Evolutionary conservation across 2,329 filamentous ascomycete genomes (phyloP).

Genomic region (Dissoconium aciculare): DNA sequence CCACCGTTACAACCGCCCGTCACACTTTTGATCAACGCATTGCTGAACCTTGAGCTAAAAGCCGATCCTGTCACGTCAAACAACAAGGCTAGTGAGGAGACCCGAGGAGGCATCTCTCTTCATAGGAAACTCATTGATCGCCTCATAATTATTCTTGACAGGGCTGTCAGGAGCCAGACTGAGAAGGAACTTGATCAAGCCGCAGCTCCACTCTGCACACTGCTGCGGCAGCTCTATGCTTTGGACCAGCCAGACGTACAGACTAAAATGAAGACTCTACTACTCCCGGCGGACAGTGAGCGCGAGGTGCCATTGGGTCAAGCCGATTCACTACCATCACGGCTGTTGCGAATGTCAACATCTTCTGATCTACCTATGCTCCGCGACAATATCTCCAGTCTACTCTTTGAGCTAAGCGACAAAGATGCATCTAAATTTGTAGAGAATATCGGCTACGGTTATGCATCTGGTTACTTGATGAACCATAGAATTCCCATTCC

Average conservation of each 20-base stretch:
- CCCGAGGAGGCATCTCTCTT: too few species aligned
- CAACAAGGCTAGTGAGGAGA: constrained; percentile 29
- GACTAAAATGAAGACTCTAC: constrained; percentile 45
- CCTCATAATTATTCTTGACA: constrained; percentile 55
- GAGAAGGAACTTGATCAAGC: constrained; percentile 57
- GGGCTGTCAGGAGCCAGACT: constrained; percentile 47
- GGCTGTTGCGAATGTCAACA: constrained; percentile 62
- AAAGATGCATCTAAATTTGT: constrained; percentile 69
- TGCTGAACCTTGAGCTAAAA: constrained; percentile 60
- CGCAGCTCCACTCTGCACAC: constrained; percentile 41
- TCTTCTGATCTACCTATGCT: constrained; percentile 57
- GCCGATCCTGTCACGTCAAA: constrained; percentile 12
- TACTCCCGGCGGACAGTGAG: constrained; percentile 67
- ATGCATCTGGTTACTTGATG: constrained; percentile 78
- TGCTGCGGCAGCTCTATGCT: constrained; percentile 58
- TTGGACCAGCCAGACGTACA: constrained; percentile 53
- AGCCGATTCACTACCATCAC: constrained; percentile 57
- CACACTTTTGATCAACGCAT: constrained; percentile 58
- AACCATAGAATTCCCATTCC: constrained; percentile 70
- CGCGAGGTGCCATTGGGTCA: constrained; percentile 63
- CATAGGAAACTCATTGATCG: constrained; percentile 47
- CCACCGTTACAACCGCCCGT: constrained; percentile 61
- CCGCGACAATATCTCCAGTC: constrained; percentile 56
- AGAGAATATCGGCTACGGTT: constrained; percentile 86
- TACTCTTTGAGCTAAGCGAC: constrained; percentile 78